Evolutionary conservation across 2,329 filamentous ascomycete genomes (phyloP).

Genomic region (Cadophora luteo-olivacea): DNA sequence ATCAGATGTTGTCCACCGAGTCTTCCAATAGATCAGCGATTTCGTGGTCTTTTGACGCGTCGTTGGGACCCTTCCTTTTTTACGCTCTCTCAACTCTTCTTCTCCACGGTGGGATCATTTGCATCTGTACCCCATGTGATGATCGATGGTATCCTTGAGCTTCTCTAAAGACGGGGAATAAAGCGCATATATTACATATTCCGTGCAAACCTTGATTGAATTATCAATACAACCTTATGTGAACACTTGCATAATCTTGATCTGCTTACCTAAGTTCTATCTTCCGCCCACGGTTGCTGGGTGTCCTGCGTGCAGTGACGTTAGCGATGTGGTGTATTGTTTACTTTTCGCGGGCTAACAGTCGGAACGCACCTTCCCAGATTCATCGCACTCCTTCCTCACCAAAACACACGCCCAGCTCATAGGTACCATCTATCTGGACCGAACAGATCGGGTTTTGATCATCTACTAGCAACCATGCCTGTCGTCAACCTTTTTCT

Average conservation of each 20-base stretch:
- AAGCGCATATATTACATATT: not conserved
- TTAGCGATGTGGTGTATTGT: not conserved
- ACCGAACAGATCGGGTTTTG: too few species aligned
- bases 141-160: not conserved
- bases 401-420: not conserved
- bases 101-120: not conserved
- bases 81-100: not conserved
- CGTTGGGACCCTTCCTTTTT: not conserved
- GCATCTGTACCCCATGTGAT: not conserved
- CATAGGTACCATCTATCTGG: too few species aligned
- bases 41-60: not conserved
- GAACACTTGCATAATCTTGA: not conserved
- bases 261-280: not conserved
- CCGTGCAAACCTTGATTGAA: not conserved
- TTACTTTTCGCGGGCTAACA: too few species aligned
- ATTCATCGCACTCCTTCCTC: not conserved
- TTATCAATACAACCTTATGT: too few species aligned
- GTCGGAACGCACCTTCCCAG: too few species aligned
- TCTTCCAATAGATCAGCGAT: conserved; percentile 32
- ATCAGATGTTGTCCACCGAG: conserved; percentile 34
- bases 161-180: too few species aligned
- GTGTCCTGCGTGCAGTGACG: not conserved
- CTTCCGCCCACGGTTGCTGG: not conserved
- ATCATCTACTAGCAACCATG: not conserved
- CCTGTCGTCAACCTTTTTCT: not conserved